These are phyloP conservation scores for Backusella australiensis DNA, from an alignment of 192 early-diverging fungal species.

Conservation along the genomic window DNA sequence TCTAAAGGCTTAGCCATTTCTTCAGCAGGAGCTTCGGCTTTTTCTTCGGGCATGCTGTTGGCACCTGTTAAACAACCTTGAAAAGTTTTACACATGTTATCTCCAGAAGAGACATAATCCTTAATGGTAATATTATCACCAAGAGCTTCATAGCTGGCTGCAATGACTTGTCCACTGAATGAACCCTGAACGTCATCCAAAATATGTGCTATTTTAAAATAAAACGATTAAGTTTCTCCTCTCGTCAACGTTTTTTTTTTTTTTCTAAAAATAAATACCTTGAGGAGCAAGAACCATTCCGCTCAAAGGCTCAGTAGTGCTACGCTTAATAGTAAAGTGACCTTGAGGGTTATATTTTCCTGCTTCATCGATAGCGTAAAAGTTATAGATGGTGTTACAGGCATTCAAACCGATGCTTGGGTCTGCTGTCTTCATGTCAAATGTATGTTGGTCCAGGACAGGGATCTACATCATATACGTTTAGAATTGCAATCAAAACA, in stretches of 20 bases:
- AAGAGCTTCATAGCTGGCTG: neutral
- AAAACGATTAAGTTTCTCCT: neutral
- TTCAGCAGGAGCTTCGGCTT: neutral
- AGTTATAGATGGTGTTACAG: constrained; percentile 9
- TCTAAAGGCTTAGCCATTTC: neutral
- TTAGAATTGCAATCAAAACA: neutral
- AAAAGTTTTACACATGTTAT: neutral
- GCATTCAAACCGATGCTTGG: neutral
- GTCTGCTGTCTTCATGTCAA: constrained; percentile 3
- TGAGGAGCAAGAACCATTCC: constrained; percentile 14
- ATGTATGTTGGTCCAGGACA: neutral
- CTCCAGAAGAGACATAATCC: neutral
- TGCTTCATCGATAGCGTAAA: neutral
- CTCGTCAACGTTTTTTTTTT: neutral
- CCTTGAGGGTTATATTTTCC: constrained; percentile 9
- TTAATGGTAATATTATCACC: neutral
- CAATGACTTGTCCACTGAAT: constrained; percentile 3
- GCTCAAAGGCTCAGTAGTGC: neutral
- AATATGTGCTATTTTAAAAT: neutral
- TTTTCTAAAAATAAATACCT: neutral
- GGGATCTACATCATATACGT: neutral
- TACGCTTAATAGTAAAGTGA: constrained; percentile 10
- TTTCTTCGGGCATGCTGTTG: neutral
- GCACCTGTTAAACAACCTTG: constrained; percentile 4
- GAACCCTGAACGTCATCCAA: constrained; percentile 4